Evolutionary conservation across 768 basidiomycete genomes (phyloP), one percentile per base, ranked within the genome.

Genomic region (Strobilomyces confusus): DNA sequence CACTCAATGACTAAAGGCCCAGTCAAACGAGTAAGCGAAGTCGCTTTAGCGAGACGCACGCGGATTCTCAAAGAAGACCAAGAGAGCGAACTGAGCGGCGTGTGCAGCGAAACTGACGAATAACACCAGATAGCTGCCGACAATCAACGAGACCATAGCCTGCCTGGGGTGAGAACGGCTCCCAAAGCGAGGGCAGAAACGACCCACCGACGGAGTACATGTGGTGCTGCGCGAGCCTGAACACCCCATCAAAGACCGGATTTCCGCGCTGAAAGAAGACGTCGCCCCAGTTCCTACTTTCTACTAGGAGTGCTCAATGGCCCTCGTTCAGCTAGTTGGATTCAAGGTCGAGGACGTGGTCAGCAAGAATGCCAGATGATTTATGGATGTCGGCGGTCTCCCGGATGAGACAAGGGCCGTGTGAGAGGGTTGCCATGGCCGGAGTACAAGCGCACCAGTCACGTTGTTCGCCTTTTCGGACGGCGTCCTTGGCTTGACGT

Each of bases 181-280:
- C 9, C 0, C 36, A 12, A 40, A 30, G 29, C 20, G 15, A 30
- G 4, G 33, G 5, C 4, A 1, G 4, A 7, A 6, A 46, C 3
- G 17, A 67, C 73, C 29, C 75, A 73, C 84, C 84, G 52, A 93
- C 90, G 23, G 92, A 95, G 70, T 98, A 98, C 95, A 98, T 98
- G 0, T 95, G 89, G 64, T 92, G 91, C 2, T 89, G 89, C 5
- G 91, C 88, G 37, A 94, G 76, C 66, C 98, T 95, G 60, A 98
- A 99, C 17, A 99, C 95, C 14, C 97, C 97, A 67, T 99, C 95
- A 63, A 99, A 99, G 3, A 98, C 87, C 14, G 98, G 78, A 40
- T 88, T 86, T 38, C 91, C 91, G n/a, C 90, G 86, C 68, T 92
- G 89, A 75, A 93, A 92, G 73, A 93, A 93, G 52, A 85, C 85